phyloP scores from a whole-genome alignment of 2,329 filamentous ascomycete genomes.

The Alternaria sp. region DNA sequence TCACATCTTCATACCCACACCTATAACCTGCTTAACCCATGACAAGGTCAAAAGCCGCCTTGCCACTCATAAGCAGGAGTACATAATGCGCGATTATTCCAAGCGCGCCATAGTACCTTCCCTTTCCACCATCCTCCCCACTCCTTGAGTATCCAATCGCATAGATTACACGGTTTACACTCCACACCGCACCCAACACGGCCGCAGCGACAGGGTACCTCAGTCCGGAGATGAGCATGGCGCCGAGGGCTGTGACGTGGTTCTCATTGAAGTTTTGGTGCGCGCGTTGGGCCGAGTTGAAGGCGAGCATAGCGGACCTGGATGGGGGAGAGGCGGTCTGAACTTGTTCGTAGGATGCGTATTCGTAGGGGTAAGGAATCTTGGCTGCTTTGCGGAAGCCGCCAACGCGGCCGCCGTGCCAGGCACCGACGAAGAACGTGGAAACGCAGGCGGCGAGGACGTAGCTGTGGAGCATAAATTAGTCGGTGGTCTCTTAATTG shows the following conservation, averaged over 20 bases:
- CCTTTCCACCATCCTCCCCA: conserved; percentile 53
- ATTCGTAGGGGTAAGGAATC: conserved; percentile 66
- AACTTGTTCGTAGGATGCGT: conserved; percentile 65
- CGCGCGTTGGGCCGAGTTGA: conserved; percentile 55
- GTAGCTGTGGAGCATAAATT: conserved; percentile 55
- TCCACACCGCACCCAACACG: conserved; percentile 60
- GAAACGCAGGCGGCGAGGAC: conserved; percentile 64
- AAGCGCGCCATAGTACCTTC: conserved; percentile 51
- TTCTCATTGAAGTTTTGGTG: conserved; percentile 70
- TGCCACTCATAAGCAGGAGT: conserved; percentile 39
- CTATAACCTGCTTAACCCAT: conserved; percentile 18
- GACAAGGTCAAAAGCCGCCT: conserved; percentile 36
- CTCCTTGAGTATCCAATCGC: conserved; percentile 56
- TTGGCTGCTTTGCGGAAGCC: conserved; percentile 61
- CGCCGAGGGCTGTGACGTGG: conserved; percentile 60
- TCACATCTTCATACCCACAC: neutral
- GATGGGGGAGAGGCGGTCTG: conserved; percentile 49
- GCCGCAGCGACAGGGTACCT: conserved; percentile 61
- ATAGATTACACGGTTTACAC: conserved; percentile 60
- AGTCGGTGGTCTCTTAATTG: conserved; percentile 9
- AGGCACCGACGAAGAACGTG: conserved; percentile 62
- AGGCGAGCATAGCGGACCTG: conserved; percentile 56
- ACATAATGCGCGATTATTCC: conserved; percentile 47
- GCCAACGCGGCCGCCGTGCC: conserved; percentile 60
- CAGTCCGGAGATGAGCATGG: conserved; percentile 64